These are phyloP conservation scores for Globisporangium iwayamae DNA, from an alignment of 352 stramenopile species.

Conservation along the genomic window DNA sequence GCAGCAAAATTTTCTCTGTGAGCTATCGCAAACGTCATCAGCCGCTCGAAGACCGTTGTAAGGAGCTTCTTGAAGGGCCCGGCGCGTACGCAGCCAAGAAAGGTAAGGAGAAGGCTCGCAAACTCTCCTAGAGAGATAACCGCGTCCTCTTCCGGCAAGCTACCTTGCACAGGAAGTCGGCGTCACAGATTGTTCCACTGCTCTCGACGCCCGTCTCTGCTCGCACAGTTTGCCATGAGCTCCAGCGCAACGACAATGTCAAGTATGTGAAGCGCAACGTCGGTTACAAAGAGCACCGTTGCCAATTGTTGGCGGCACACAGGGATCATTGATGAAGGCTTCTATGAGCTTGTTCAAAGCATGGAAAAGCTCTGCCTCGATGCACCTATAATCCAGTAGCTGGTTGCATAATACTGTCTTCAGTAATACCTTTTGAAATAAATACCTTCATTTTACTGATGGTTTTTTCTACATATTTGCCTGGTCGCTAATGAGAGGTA, in stretches of 20 bases:
- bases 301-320: no score
- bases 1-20: background rate
- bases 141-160: background rate
- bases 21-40: background rate
- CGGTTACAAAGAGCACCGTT: no score
- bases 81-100: background rate
- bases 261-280: background rate
- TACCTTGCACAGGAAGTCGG: background rate
- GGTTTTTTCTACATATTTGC: no score
- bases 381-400: no score
- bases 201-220: background rate
- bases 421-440: no score
- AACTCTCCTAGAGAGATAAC: background rate
- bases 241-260: background rate
- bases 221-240: background rate
- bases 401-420: no score
- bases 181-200: background rate
- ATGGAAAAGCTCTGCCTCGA: no score
- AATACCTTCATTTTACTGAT: no score
- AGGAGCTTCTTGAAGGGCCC: background rate
- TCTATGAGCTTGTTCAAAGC: no score
- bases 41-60: background rate
- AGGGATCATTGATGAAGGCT: no score
- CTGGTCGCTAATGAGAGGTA: no score
- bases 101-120: background rate